These are phyloP conservation scores for Letharia columbiana DNA, from an alignment of 495 filamentous ascomycete genomes.

Conservation along the genomic window DNA sequence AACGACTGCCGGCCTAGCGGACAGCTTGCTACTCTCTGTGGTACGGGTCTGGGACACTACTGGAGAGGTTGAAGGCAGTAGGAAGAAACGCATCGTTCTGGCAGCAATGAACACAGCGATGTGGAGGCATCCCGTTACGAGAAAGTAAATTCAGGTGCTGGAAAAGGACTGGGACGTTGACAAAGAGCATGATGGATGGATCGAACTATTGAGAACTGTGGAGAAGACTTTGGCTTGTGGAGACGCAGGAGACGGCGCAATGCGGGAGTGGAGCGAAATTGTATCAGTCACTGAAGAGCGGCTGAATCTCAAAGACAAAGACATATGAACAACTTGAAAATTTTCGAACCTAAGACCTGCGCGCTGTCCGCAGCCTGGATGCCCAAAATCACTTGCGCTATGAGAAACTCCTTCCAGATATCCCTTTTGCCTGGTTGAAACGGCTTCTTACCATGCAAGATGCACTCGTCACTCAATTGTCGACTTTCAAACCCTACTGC, in stretches of 20 bases:
- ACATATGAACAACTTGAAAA: neutral
- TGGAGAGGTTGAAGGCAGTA: slow-evolving; percentile 43
- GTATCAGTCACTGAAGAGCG: slow-evolving; percentile 48
- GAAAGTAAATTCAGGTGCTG: slow-evolving; percentile 57
- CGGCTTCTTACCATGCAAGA: neutral
- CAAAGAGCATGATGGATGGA: slow-evolving; percentile 51
- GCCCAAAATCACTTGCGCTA: neutral
- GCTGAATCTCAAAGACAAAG: slow-evolving; percentile 16
- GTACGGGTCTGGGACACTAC: slow-evolving; percentile 86
- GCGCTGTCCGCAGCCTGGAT: neutral
- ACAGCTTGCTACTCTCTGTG: slow-evolving; percentile 60
- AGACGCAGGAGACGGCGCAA: slow-evolving; percentile 67
- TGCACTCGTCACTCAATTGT: neutral
- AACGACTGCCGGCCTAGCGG: slow-evolving; percentile 56
- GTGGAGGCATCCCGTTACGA: slow-evolving; percentile 79
- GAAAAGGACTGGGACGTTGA: slow-evolving; percentile 63
- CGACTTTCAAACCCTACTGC: neutral
- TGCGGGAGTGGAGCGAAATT: slow-evolving; percentile 70
- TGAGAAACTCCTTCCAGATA: neutral
- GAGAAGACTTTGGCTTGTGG: slow-evolving; percentile 74
- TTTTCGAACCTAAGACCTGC: neutral
- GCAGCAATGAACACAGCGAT: slow-evolving; percentile 85
- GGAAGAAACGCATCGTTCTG: slow-evolving; percentile 32
- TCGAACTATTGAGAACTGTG: slow-evolving; percentile 59
- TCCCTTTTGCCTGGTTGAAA: neutral